These are phyloP conservation scores for Dendrobium nobile DNA, from an alignment of 106 monocot species.

Conservation along the genomic window DNA sequence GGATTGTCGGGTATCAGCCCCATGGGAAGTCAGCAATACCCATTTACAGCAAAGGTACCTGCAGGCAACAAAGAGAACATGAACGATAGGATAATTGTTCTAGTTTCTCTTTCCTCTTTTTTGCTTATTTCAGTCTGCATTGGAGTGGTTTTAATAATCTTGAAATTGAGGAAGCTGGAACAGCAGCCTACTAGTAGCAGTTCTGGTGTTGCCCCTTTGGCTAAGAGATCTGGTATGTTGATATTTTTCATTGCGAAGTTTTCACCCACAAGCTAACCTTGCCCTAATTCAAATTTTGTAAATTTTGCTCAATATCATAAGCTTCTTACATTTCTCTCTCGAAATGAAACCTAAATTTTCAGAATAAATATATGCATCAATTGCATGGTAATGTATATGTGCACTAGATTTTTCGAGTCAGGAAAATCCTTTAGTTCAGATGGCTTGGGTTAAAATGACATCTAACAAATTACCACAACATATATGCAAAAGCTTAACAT, in stretches of 20 bases:
- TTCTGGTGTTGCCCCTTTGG: slow-evolving; percentile 20
- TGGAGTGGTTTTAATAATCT: slow-evolving; percentile 28
- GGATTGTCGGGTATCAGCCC: slow-evolving; percentile 5
- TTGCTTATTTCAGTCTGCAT: slow-evolving; percentile 33
- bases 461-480: not conserved
- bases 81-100: slow-evolving; percentile 28
- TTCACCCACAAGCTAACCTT: too few relatives aligned
- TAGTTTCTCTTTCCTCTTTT: slow-evolving; percentile 34
- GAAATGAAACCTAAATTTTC: too few relatives aligned
- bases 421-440: not conserved
- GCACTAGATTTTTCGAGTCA: slow-evolving; percentile 17
- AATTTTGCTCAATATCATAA: too few relatives aligned
- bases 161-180: slow-evolving; percentile 35
- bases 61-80: slow-evolving; percentile 17
- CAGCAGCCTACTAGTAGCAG: slow-evolving; percentile 16
- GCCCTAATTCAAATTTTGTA: too few relatives aligned
- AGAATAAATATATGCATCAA: not conserved
- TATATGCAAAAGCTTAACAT: not conserved
- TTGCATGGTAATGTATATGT: slow-evolving; percentile 23
- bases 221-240: slow-evolving; percentile 57
- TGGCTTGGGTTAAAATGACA: not conserved
- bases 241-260: not conserved
- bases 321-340: too few relatives aligned
- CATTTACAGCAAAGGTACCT: slow-evolving; percentile 37
- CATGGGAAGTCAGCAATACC: slow-evolving; percentile 23